Base-by-base conservation (phyloP, 192 early-diverging fungal genomes). In the Backusella circina region DNA sequence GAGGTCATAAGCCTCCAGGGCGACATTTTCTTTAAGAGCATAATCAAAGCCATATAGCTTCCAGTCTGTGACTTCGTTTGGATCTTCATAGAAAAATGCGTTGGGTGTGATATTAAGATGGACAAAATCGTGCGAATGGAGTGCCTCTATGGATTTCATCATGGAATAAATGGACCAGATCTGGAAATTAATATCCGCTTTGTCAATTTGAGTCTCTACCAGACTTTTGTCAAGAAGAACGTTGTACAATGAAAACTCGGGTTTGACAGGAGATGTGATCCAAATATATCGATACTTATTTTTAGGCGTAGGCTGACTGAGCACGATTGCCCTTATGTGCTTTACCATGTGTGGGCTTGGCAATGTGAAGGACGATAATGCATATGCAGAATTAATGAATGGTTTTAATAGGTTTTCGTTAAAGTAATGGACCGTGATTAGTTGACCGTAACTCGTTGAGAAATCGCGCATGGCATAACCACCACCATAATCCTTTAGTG, bases 161-260 rank as follows among this genome's bases (percentile, higher is more conserved):
- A 70, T 28, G n/a, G 69, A 35, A 47, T 70, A 70, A 12, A 70
- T 44, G 2, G 69, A 70, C 69, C 69, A 70, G 28, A 70, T 70
- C 39, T 70, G 38, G 26, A 41, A 70, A 47, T 70, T 41, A 2
- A 38, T 16, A 41, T 70, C 37, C 13, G 38, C 13, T 6, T 47
- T 35, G 28, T 70, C 69, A n/a, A 70, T 41, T 15, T 30, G 37
- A 2, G 28, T 41, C 2, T 7, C 1, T 30, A 28, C 26, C 69
- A 4, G 7, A n/a, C 16, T 70, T 18, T 41, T 28, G 21, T 23
- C 33, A 9, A 68, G 9, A 10, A 70, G 9, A 10, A 28, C 13
- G 28, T 70, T 44, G 38, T 70, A 70, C 26, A 70, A 13, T 47
- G 69, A 70, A 30, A 41, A 28, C 26, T 70, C 69, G 13, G 69